phyloP scores from a whole-genome alignment of 345 rosid genomes.

The Gossypium turneri region DNA sequence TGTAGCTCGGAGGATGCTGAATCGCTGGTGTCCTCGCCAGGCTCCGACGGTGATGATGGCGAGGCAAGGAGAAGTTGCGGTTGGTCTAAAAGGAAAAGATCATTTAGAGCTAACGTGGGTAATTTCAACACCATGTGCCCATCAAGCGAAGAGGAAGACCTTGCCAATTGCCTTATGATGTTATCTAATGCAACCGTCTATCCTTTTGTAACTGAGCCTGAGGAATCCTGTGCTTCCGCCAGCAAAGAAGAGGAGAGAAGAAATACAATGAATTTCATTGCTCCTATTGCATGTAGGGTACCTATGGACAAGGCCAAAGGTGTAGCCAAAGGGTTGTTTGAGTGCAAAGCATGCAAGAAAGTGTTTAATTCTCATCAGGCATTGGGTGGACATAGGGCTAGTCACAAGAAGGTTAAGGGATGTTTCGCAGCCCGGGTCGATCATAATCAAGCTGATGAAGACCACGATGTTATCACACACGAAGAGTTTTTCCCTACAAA shows the following conservation, averaged over 20 bases:
- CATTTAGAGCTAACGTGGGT: slow-evolving; percentile 49
- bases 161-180: slow-evolving; percentile 92
- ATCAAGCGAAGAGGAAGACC: slow-evolving; percentile 85
- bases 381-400: slow-evolving; percentile 95
- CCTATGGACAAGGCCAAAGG: slow-evolving; percentile 42
- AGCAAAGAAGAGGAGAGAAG: slow-evolving; percentile 56
- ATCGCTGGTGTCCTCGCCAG: slow-evolving; percentile 42
- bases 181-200: slow-evolving; percentile 67
- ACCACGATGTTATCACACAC: slow-evolving; percentile 36
- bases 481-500: slow-evolving; percentile 47
- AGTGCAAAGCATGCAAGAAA: slow-evolving; percentile 96
- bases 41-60: slow-evolving; percentile 38
- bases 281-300: slow-evolving; percentile 27
- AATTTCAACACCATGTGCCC: slow-evolving; percentile 34
- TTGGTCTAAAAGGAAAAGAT: slow-evolving; percentile 72
- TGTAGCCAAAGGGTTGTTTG: slow-evolving; percentile 55
- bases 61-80: slow-evolving; percentile 24
- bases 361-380: slow-evolving; percentile 98
- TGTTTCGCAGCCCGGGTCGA: slow-evolving; percentile 80
- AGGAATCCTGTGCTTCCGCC: slow-evolving; percentile 69
- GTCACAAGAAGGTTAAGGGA: slow-evolving; percentile 97
- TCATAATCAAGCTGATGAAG: slow-evolving; percentile 37
- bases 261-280: slow-evolving; percentile 29
- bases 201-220: slow-evolving; percentile 39
- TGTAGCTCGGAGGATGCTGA: slow-evolving; percentile 51